phyloP scores from a whole-genome alignment of 106 monocot species.

The Acorus gramineus region DNA sequence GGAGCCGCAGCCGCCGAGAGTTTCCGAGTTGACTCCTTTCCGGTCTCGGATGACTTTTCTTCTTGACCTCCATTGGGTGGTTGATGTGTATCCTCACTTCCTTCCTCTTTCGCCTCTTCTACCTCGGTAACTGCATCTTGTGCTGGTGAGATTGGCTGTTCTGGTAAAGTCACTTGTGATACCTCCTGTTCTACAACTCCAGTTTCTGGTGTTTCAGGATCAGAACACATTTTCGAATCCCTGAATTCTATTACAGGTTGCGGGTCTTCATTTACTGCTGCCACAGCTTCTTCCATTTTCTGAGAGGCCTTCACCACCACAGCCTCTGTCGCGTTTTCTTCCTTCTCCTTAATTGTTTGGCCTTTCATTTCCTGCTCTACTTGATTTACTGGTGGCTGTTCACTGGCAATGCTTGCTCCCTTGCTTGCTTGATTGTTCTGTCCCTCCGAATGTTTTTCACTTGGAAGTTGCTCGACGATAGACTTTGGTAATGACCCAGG shows the following conservation, averaged over 20 bases:
- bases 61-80: conserved; percentile 32
- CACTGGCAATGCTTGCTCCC: conserved; percentile 2
- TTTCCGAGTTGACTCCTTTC: conserved; percentile 56
- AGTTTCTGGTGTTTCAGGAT: conserved; percentile 11
- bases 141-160: conserved; percentile 3
- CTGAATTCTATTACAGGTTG: conserved; percentile 10
- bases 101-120: conserved; percentile 15
- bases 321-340: conserved; percentile 9
- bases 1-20: conserved; percentile 89
- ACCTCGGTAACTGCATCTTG: conserved; percentile 10
- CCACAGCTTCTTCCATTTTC: conserved; percentile 5
- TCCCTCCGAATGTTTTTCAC: conserved; percentile 24
- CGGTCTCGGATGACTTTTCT: conserved; percentile 27
- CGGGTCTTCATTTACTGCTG: conserved; percentile 7
- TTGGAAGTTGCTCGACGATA: conserved; percentile 23
- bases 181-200: conserved; percentile 16
- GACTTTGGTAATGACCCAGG: conserved; percentile 71
- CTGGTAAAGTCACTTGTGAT: conserved; percentile 14
- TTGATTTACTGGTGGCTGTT: not conserved
- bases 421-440: conserved; percentile 10
- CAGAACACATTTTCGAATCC: conserved; percentile 10
- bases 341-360: conserved; percentile 10
- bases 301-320: conserved; percentile 4
- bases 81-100: conserved; percentile 19
- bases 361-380: conserved; percentile 6